Conservation (phyloP, 2,329 filamentous ascomycete species). For the Pseudonectria foliicola region DNA sequence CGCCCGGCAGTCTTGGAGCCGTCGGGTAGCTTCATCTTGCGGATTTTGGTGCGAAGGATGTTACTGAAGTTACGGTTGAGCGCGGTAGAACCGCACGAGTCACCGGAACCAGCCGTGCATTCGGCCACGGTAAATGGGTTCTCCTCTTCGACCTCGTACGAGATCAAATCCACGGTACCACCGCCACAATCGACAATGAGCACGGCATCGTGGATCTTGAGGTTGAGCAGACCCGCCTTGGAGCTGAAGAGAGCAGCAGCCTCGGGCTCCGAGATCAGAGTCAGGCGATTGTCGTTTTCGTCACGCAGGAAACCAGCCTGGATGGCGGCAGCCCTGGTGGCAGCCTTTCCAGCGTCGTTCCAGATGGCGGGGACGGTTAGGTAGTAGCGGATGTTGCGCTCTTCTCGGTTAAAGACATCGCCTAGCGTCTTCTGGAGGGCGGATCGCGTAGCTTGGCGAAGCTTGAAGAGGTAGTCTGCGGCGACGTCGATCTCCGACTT, state of each 20-base stretch:
- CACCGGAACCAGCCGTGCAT: conserved; percentile 93
- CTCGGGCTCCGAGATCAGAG: conserved; percentile 91
- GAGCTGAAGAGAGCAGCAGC: conserved; percentile 96
- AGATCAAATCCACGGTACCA: conserved; percentile 97
- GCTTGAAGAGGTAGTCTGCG: conserved; percentile 98
- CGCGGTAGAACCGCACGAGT: conserved; percentile 96
- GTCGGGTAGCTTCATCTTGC: conserved; percentile 98
- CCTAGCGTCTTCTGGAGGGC: conserved; percentile 94
- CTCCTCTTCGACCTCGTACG: conserved; percentile 97
- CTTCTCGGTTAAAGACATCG: conserved; percentile 95
- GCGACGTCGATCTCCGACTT: conserved; percentile 99
- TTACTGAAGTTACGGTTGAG: conserved; percentile 98
- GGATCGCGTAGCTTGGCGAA: conserved; percentile 92
- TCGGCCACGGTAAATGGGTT: conserved; percentile 94
- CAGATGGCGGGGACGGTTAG: conserved; percentile 98
- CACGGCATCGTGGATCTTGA: conserved; percentile 98
- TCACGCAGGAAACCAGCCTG: conserved; percentile 95
- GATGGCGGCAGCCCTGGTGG: conserved; percentile 89
- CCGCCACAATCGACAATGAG: conserved; percentile 97
- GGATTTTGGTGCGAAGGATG: conserved; percentile 92
- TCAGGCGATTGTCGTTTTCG: conserved; percentile 94
- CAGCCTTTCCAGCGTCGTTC: conserved; percentile 98
- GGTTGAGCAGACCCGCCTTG: conserved; percentile 89
- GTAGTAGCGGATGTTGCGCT: conserved; percentile 96
- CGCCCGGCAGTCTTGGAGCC: conserved; percentile 95